Evolutionary conservation across 129 eudicot genomes (phyloP).

Genomic region (Helianthus tuberosus): DNA sequence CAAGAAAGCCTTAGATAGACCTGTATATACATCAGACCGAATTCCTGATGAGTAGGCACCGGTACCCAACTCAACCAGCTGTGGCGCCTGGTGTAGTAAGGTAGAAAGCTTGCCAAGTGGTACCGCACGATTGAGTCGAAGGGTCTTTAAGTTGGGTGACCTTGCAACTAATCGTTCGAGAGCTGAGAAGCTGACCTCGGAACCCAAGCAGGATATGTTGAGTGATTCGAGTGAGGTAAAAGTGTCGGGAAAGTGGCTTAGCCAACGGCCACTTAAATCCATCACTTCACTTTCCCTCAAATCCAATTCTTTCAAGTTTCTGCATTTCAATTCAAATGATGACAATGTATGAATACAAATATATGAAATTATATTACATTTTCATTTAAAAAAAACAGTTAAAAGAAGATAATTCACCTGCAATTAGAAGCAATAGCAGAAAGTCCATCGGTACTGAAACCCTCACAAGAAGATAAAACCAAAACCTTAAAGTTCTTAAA

Average conservation of each 20-base stretch:
- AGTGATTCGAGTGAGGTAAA: constrained; percentile 69
- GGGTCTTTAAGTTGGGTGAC: constrained; percentile 63
- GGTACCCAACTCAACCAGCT: constrained; percentile 69
- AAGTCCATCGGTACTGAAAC: constrained; percentile 2
- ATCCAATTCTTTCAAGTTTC: constrained; percentile 61
- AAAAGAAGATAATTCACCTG: not conserved
- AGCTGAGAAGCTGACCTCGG: constrained; percentile 67
- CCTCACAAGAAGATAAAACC: constrained; percentile 1
- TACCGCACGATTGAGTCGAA: constrained; percentile 66
- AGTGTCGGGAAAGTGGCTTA: constrained; percentile 64
- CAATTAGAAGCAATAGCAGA: constrained; percentile 12
- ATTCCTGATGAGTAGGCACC: constrained; percentile 62
- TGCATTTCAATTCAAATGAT: constrained; percentile 26
- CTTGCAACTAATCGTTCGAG: constrained; percentile 68
- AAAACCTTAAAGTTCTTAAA: constrained; percentile 8
- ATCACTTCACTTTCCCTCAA: constrained; percentile 75
- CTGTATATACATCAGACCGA: constrained; percentile 49
- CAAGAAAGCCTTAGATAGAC: constrained; percentile 51
- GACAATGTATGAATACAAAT: not conserved
- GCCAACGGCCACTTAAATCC: constrained; percentile 70
- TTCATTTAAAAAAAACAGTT: not conserved
- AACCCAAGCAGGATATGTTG: constrained; percentile 59
- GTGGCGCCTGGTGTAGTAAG: constrained; percentile 60
- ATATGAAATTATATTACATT: not conserved
- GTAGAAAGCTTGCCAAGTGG: constrained; percentile 69